Conservation (phyloP, 768 basidiomycete genomes). For the Lactarius evosmus region DNA sequence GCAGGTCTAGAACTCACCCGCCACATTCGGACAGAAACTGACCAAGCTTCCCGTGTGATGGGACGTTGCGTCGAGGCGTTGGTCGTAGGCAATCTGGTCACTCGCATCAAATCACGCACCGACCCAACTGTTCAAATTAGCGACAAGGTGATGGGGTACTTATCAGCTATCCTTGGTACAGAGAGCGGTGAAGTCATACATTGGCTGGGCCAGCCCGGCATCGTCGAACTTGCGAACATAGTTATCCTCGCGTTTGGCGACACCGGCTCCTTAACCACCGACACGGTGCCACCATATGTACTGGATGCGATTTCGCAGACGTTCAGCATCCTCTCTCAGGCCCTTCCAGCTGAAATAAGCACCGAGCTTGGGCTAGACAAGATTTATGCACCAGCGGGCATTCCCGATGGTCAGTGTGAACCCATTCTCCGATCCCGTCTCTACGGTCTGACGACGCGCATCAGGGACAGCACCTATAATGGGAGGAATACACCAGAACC, state of each 20-base stretch:
- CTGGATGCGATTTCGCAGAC: not conserved
- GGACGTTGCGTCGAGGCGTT: not conserved
- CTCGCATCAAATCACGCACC: not conserved
- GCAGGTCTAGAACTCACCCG: not conserved
- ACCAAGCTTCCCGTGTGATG: not conserved
- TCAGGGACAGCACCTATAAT: too few species aligned
- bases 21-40: not conserved
- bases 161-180: too few species aligned
- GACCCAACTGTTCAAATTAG: not conserved
- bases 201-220: too few species aligned
- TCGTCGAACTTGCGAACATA: too few species aligned
- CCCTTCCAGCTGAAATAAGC: not conserved
- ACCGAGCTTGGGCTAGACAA: not conserved
- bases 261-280: too few species aligned
- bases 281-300: not conserved
- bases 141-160: not conserved
- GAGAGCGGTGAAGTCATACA: too few species aligned
- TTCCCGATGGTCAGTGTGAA: too few species aligned
- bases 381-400: too few species aligned
- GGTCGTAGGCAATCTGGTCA: not conserved
- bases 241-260: too few species aligned
- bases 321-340: not conserved
- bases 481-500: not conserved
- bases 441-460: too few species aligned
- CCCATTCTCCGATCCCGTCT: too few species aligned